Percentiles rank a stretch among this genome's conserved stretches.
Evolutionary conservation across 2,329 filamentous ascomycete species (phyloP).

Genomic region (Calonectria leucothoes): DNA sequence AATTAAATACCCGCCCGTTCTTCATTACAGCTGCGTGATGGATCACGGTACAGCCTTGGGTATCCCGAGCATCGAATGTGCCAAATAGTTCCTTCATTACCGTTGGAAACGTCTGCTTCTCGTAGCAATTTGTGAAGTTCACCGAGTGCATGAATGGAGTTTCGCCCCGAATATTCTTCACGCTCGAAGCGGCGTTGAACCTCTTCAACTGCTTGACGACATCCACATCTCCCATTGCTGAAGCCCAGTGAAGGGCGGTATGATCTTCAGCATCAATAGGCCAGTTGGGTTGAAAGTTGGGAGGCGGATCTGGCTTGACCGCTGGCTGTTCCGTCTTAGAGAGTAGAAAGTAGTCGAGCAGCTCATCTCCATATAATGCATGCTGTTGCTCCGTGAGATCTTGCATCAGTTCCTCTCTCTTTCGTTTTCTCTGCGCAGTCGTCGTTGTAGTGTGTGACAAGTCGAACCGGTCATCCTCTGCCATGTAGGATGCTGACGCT

Average conservation of each 20-base stretch:
- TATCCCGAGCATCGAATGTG: slow-evolving; percentile 84
- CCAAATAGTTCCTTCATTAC: slow-evolving; percentile 86
- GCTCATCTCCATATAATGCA: slow-evolving; percentile 89
- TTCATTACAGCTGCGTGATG: slow-evolving; percentile 95
- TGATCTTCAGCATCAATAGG: slow-evolving; percentile 94
- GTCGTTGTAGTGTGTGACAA: slow-evolving; percentile 71
- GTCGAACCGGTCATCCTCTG: slow-evolving; percentile 83
- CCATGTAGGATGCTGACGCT: slow-evolving; percentile 85
- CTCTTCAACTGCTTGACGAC: slow-evolving; percentile 89
- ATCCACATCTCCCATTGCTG: slow-evolving; percentile 95
- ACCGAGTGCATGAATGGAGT: slow-evolving; percentile 96
- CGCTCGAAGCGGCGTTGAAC: slow-evolving; percentile 80
- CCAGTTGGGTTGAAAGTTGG: slow-evolving; percentile 89
- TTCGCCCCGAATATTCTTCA: slow-evolving; percentile 79
- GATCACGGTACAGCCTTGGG: slow-evolving; percentile 87
- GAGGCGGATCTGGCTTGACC: slow-evolving; percentile 80
- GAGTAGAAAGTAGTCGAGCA: slow-evolving; percentile 96
- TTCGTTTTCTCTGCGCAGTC: slow-evolving; percentile 78
- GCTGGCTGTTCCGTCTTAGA: slow-evolving; percentile 82
- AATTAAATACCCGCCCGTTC: slow-evolving; percentile 82
- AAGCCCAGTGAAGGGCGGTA: slow-evolving; percentile 96
- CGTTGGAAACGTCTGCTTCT: slow-evolving; percentile 89
- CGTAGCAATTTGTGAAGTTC: slow-evolving; percentile 96
- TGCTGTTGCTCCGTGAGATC: slow-evolving; percentile 83
- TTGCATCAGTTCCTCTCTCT: slow-evolving; percentile 74